Conservation (phyloP, 106 monocot species). For the Acorus calamus region DNA sequence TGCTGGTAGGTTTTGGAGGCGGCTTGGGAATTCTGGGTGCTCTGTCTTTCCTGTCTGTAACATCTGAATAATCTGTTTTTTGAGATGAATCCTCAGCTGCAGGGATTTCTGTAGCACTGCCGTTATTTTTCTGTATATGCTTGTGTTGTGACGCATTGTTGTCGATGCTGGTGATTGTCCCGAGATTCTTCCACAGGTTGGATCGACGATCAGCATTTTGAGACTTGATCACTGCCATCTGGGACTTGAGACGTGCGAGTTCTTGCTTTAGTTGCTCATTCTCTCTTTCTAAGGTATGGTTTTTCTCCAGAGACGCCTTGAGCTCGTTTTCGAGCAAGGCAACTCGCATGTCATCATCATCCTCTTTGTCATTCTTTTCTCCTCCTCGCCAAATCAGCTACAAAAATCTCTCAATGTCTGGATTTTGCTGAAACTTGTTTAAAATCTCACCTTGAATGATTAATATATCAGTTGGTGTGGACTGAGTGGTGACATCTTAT, state of each 20-base stretch:
- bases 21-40: conserved; percentile 39
- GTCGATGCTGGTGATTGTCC: conserved; percentile 5
- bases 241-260: conserved; percentile 13
- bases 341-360: conserved; percentile 19
- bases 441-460: too few species aligned
- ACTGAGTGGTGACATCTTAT: too few species aligned
- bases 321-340: conserved; percentile 23
- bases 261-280: conserved; percentile 32
- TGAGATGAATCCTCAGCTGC: neutral
- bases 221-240: conserved; percentile 10
- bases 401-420: too few species aligned
- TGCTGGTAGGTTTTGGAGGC: conserved; percentile 20
- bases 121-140: conserved; percentile 9
- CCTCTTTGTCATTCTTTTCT: conserved; percentile 19
- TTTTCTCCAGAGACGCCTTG: conserved; percentile 20
- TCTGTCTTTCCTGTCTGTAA: neutral
- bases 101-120: neutral
- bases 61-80: neutral
- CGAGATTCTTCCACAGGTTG: conserved; percentile 19
- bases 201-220: conserved; percentile 24
- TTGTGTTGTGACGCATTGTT: conserved; percentile 18
- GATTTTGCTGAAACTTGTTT: too few species aligned
- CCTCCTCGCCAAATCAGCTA: too few species aligned
- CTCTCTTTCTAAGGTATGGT: conserved; percentile 32
- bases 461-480: too few species aligned